Percentiles rank a stretch among this genome's conserved stretches.
phyloP scores from a whole-genome alignment of 2,329 filamentous ascomycete genomes.

The Scytalidium lignicola region DNA sequence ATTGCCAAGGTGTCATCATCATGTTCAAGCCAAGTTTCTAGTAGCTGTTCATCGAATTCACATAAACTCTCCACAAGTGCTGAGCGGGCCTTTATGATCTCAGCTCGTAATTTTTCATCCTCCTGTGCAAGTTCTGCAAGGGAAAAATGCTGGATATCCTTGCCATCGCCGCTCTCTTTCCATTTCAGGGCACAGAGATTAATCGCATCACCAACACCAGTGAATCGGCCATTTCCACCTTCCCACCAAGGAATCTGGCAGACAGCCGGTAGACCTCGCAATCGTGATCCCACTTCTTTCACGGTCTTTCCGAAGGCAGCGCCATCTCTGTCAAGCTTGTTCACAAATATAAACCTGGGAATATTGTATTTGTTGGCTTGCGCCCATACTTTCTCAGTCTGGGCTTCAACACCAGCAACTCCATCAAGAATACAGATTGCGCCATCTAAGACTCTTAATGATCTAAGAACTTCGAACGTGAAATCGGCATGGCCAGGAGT shows the following conservation, averaged over 20 bases:
- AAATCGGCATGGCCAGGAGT: constrained; percentile 97
- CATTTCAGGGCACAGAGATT: constrained; percentile 71
- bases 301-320: constrained; percentile 80
- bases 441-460: constrained; percentile 80
- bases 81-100: constrained; percentile 70
- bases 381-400: constrained; percentile 93
- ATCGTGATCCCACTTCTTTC: constrained; percentile 72
- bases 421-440: constrained; percentile 91
- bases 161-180: constrained; percentile 61
- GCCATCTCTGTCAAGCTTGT: constrained; percentile 80
- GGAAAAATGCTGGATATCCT: constrained; percentile 50
- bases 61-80: constrained; percentile 79
- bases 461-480: constrained; percentile 91
- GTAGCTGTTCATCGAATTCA: constrained; percentile 80
- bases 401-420: constrained; percentile 90
- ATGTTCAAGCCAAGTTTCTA: constrained; percentile 76
- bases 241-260: constrained; percentile 97
- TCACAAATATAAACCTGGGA: constrained; percentile 75
- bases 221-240: constrained; percentile 64
- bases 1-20: constrained; percentile 69
- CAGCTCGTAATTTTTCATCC: constrained; percentile 49
- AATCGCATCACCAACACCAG: constrained; percentile 80
- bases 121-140: constrained; percentile 46
- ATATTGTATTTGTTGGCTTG: constrained; percentile 84
- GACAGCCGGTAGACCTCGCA: constrained; percentile 81